Evolutionary conservation across 2,329 filamentous ascomycete species (phyloP).

Genomic region (Xylaria arbuscula): DNA sequence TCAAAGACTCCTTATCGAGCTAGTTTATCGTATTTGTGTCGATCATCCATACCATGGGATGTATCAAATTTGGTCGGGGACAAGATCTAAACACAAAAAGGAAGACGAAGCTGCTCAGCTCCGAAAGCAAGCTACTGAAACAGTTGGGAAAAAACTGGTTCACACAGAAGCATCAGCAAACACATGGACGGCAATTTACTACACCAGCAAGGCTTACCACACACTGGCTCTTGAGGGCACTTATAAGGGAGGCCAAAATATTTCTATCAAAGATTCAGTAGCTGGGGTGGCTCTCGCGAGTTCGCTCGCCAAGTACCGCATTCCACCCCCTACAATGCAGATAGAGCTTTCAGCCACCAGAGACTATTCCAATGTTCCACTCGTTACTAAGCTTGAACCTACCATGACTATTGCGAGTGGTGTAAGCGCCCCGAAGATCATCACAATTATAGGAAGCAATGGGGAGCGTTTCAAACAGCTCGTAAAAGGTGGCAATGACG

Average conservation of each 20-base stretch:
- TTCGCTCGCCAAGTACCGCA: conserved; percentile 70
- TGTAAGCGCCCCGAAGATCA: conserved; percentile 92
- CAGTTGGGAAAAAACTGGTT: conserved; percentile 71
- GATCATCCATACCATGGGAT: conserved; percentile 98
- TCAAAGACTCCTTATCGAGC: conserved; percentile 76
- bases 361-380: conserved; percentile 81
- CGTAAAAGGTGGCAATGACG: conserved; percentile 95
- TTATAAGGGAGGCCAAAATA: conserved; percentile 74
- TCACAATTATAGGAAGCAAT: conserved; percentile 82
- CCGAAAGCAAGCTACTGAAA: conserved; percentile 77
- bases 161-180: conserved; percentile 61
- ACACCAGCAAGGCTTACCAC: conserved; percentile 76
- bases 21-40: conserved; percentile 85
- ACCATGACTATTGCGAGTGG: conserved; percentile 88
- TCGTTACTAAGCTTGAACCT: conserved; percentile 76
- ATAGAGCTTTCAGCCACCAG: conserved; percentile 78
- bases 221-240: conserved; percentile 73
- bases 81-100: conserved; percentile 73
- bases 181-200: conserved; percentile 78
- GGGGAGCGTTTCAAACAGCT: conserved; percentile 87
- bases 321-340: conserved; percentile 91
- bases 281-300: conserved; percentile 72
- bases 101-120: conserved; percentile 81
- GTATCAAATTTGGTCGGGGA: conserved; percentile 93
- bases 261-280: conserved; percentile 68